Base-by-base conservation (phyloP, 208 protist genomes). In the Leishmania mexicana region DNA sequence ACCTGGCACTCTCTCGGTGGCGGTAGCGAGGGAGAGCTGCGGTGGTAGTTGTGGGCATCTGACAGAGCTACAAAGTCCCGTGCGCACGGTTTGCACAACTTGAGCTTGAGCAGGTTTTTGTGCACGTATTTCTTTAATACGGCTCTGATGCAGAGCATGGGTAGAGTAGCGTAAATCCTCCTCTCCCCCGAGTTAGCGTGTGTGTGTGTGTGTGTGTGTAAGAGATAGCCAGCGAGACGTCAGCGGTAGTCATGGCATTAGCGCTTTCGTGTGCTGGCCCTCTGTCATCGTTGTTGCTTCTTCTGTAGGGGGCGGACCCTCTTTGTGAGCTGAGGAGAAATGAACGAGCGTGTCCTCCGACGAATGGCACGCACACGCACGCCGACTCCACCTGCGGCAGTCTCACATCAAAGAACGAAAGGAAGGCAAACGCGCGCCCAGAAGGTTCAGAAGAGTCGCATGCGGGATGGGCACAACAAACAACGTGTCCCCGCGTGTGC, bases 1-100 rank as follows among this genome's bases (percentile, higher is more conserved):
- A 67, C 11, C 79, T 79, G 24, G 87, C 89, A 49, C 86, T 92
- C 83, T 92, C 90, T 24, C 89, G 83, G 15, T 71, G 83, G n/a
- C 78, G 83, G 51, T 57, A 10, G 31, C 45, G 47, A 54, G 70
- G 47, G 19, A 40, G 31, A n/a, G 28, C 6, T 47, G 78, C 10
- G 45, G 58, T 38, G 58, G 76, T n/a, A 31, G 7, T 51, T 6
- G 42, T 8, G 45, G 70, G 28, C 45, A 74, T 74, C 42, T 15
- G 45, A n/a, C 21, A 64, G n/a, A 62, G 35, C 3, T 51, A 6
- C 3, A 17, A 40, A 40, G 31, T 1, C 15, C 28, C 62, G 13
- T 40, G 13, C 31, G 31, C 62, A 40, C 62, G 31, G 31, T 40
- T 3, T 24, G 62, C n/a, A 40, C 62, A 21, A 40, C 28, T 38